phyloP scores from a whole-genome alignment of 805 yeast genomes.

The Crinitomyces ghanaensis region DNA sequence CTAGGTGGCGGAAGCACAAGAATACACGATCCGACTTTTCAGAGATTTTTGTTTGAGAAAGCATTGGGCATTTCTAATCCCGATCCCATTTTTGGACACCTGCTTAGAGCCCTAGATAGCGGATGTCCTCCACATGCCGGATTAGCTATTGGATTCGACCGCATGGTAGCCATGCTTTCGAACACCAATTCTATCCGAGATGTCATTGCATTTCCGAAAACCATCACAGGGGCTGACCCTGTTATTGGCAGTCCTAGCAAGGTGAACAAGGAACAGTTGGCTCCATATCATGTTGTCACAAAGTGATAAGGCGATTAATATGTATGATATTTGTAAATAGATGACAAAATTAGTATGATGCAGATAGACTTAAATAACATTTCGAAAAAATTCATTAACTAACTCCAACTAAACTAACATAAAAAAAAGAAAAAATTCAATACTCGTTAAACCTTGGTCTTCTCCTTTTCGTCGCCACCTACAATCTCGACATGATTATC shows the following conservation, averaged over 20 bases:
- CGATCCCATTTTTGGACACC: conserved; percentile 67
- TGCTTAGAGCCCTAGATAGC: conserved; percentile 64
- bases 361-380: no score
- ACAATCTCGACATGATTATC: no score
- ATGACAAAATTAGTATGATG: background rate
- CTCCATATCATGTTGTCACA: conserved; percentile 47
- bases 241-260: conserved; percentile 78
- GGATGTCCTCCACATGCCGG: conserved; percentile 99
- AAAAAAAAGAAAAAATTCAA: no score
- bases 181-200: conserved; percentile 73
- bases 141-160: conserved; percentile 86
- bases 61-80: conserved; percentile 50
- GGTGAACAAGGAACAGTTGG: conserved; percentile 41
- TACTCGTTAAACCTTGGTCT: no score
- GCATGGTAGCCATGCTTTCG: conserved; percentile 83
- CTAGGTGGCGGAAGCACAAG: conserved; percentile 97
- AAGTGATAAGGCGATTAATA: no score
- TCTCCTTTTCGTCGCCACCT: no score
- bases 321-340: conserved; percentile 8
- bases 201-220: conserved; percentile 94
- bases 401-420: no score
- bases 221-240: conserved; percentile 75
- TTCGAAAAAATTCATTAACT: no score
- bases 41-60: conserved; percentile 55
- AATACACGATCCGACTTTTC: conserved; percentile 77